Base-by-base conservation (phyloP, 495 filamentous ascomycete species). In the Rhypophila decipiens region DNA sequence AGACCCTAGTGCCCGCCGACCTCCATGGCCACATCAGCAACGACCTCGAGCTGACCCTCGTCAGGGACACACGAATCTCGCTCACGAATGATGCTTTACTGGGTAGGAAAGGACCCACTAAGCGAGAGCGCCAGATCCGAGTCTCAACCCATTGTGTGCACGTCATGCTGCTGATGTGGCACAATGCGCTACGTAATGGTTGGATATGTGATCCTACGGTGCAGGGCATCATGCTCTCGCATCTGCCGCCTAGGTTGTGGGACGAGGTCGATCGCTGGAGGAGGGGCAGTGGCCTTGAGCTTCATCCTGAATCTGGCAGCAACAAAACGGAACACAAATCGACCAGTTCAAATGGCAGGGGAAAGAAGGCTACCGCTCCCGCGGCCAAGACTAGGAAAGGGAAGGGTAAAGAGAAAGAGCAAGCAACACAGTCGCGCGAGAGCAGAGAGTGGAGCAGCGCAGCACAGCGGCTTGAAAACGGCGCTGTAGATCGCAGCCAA, bases 161-260 rank as follows among this genome's bases (percentile, higher is more conserved):
- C 66, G 91, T 98, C 3, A 86, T 91, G 59, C 78, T 83, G 48
- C 66, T 98, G 38, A 77, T 98, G 37, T 93, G 82, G 66, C 90
- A 96, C 56, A 96, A 96, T 62, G 75, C 84, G 0, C 59, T 95
- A 17, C 83, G 93, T 20, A 98, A 96, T 64, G 58, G 78, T 7
- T 98, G 93, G 91, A 60, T 83, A 20, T 90, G 87, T 51, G 89
- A 97, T 57, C 56, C 75, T 19, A 78, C 87, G 44, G 70, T 90
- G 7, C 90, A 96, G 56, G 80, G 81, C 15, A 86, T 86, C 40
- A 66, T 98, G 43, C 66, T 90, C 1, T 77, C 78, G 10, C 83
- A 87, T 45, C 46, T 98, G 20, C 79, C 84, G 0, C 73, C 79
- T 2, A 74, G 46, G 70, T 51, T 76, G n/a, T 67, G 80, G 67